Percentiles rank a stretch among this genome's conserved stretches.
Evolutionary conservation across 441 rosid species (phyloP).

Genomic region (Croton laevigatus): DNA sequence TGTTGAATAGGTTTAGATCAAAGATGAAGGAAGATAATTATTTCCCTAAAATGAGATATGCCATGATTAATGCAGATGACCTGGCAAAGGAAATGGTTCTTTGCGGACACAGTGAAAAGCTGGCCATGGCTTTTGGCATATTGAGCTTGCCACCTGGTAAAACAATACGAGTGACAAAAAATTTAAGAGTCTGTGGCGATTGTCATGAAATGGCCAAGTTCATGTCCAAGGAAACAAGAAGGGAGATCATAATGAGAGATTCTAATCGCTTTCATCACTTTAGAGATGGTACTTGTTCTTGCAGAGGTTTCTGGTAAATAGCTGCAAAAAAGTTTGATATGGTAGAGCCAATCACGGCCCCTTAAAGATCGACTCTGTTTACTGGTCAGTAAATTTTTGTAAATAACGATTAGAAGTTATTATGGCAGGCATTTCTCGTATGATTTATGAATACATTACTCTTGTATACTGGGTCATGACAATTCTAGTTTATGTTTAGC

Average conservation of each 20-base stretch:
- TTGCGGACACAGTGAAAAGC: slow-evolving; percentile 72
- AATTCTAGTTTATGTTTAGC: background rate
- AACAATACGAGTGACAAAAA: slow-evolving; percentile 56
- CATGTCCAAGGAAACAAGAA: slow-evolving; percentile 44
- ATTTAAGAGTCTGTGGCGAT: slow-evolving; percentile 57
- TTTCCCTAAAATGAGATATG: slow-evolving; percentile 39
- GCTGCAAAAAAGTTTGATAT: slow-evolving; percentile 2
- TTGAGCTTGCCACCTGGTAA: slow-evolving; percentile 49
- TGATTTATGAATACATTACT: background rate
- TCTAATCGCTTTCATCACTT: slow-evolving; percentile 69
- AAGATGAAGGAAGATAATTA: slow-evolving; percentile 54
- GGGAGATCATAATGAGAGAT: slow-evolving; percentile 63
- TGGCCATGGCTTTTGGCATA: slow-evolving; percentile 67
- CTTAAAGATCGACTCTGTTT: background rate
- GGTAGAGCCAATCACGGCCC: background rate
- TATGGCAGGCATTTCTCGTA: background rate
- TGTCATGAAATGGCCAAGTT: slow-evolving; percentile 79
- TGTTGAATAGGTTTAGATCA: slow-evolving; percentile 41
- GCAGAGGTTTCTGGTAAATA: slow-evolving; percentile 75
- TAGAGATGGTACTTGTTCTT: slow-evolving; percentile 62
- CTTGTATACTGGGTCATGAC: background rate
- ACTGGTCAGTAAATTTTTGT: slow-evolving; percentile 2
- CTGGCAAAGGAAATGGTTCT: slow-evolving; percentile 56
- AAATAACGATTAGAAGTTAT: slow-evolving; percentile 6
- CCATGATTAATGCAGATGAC: slow-evolving; percentile 52